Evolutionary conservation across 1,284 basidiomycete genomes (phyloP).

Genomic region (Apiotrichum gracile): DNA sequence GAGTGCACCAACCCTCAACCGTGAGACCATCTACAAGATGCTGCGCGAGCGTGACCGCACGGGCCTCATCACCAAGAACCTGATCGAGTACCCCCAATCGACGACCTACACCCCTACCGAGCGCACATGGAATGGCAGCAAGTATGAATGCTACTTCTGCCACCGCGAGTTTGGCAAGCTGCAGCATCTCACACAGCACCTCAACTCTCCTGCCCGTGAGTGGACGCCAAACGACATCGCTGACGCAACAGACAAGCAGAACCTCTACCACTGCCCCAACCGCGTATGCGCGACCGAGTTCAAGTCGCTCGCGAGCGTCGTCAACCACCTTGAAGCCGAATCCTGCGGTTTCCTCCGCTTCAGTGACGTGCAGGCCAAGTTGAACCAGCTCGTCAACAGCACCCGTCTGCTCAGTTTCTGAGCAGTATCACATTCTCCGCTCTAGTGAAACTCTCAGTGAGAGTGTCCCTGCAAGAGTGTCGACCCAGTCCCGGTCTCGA

Average conservation of each 20-base stretch:
- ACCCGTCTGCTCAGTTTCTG: too few species aligned
- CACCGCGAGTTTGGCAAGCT: not conserved
- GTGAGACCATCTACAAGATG: constrained; percentile 1
- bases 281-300: constrained; percentile 4
- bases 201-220: constrained; percentile 3
- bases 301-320: not conserved
- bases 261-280: constrained; percentile 8
- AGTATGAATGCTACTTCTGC: constrained; percentile 4
- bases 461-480: too few species aligned
- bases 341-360: constrained; percentile 3
- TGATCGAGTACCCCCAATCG: not conserved
- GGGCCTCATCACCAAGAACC: constrained; percentile 3
- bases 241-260: not conserved
- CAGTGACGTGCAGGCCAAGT: constrained; percentile 1
- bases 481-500: too few species aligned
- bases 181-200: not conserved
- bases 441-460: too few species aligned
- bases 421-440: too few species aligned
- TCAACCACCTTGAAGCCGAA: constrained; percentile 13
- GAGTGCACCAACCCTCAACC: not conserved
- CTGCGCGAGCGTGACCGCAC: constrained; percentile 3
- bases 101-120: not conserved
- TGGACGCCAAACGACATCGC: not conserved
- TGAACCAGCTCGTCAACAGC: constrained; percentile 1
- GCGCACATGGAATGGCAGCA: not conserved